These are phyloP conservation scores for Colletotrichum echinochloae DNA, from an alignment of 2,329 filamentous ascomycete genomes.

Conservation along the genomic window DNA sequence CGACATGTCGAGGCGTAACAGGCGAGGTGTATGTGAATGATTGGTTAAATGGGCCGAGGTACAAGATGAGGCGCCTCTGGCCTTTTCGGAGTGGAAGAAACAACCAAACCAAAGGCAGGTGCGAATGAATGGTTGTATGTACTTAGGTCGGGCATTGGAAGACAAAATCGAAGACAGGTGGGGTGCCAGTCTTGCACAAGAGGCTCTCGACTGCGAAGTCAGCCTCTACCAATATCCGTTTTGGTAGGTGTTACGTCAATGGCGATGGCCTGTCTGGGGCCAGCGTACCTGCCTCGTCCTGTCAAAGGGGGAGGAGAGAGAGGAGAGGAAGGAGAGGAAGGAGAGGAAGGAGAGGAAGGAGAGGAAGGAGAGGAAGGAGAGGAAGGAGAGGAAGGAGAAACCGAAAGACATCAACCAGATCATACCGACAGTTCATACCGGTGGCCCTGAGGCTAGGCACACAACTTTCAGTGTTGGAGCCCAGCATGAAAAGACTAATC, in stretches of 20 bases:
- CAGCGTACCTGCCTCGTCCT: background rate
- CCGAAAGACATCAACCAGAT: background rate
- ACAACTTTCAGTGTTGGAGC: background rate
- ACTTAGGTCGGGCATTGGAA: background rate
- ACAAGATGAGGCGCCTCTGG: background rate
- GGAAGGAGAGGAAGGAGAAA: too few relatives aligned
- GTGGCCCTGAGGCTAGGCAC: too few relatives aligned
- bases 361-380: too few relatives aligned
- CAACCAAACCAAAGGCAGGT: background rate
- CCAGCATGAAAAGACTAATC: too few relatives aligned
- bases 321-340: too few relatives aligned
- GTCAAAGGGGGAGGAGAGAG: too few relatives aligned
- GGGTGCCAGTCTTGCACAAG: background rate
- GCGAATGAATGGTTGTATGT: background rate
- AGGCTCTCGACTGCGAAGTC: background rate
- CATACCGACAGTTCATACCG: background rate
- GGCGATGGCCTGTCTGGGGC: background rate
- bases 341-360: too few relatives aligned
- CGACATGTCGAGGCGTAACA: background rate
- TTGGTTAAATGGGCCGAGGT: too few relatives aligned
- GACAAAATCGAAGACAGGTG: background rate
- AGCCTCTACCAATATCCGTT: background rate
- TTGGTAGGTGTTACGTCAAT: background rate
- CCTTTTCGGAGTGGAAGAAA: background rate
- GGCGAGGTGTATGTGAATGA: too few relatives aligned